phyloP scores from a whole-genome alignment of 768 basidiomycete genomes.

The Tephrocybe sp. region DNA sequence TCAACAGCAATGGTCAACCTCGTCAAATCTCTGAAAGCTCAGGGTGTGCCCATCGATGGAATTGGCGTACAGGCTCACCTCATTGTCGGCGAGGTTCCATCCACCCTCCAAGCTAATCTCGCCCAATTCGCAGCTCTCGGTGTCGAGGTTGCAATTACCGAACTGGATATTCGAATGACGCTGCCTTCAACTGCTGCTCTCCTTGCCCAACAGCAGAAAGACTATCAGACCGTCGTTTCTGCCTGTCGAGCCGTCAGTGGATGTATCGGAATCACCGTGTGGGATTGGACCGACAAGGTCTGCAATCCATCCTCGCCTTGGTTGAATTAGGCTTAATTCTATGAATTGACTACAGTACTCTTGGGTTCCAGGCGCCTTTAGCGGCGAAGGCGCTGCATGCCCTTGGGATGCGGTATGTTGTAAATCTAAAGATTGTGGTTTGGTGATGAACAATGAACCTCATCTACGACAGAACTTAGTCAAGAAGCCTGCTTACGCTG shows the following conservation, averaged over 20 bases:
- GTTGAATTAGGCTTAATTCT: too few species aligned
- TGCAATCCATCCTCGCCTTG: neutral
- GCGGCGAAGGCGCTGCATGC: slow-evolving; percentile 36
- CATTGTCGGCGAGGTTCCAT: slow-evolving; percentile 56
- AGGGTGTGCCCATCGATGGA: slow-evolving; percentile 57
- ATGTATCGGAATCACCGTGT: slow-evolving; percentile 46
- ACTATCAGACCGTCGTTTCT: slow-evolving; percentile 55
- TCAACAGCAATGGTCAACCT: slow-evolving; percentile 56
- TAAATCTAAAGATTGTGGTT: slow-evolving; percentile 1
- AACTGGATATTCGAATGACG: slow-evolving; percentile 65
- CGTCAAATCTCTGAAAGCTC: slow-evolving; percentile 44
- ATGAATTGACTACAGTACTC: slow-evolving; percentile 26
- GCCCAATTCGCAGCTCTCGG: slow-evolving; percentile 57
- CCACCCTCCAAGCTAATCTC: slow-evolving; percentile 46
- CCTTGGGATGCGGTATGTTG: slow-evolving; percentile 35
- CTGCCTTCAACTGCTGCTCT: slow-evolving; percentile 49
- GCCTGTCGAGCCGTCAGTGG: slow-evolving; percentile 47
- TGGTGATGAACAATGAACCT: neutral
- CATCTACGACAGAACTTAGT: slow-evolving; percentile 31
- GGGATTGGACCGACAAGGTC: slow-evolving; percentile 37
- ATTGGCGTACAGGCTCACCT: slow-evolving; percentile 64
- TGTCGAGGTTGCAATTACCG: slow-evolving; percentile 68
- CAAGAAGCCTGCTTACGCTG: slow-evolving; percentile 46
- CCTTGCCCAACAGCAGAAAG: slow-evolving; percentile 53
- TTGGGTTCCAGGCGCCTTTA: slow-evolving; percentile 40